phyloP scores from a whole-genome alignment of 2,329 filamentous ascomycete genomes.

The Alternaria ethzedia region DNA sequence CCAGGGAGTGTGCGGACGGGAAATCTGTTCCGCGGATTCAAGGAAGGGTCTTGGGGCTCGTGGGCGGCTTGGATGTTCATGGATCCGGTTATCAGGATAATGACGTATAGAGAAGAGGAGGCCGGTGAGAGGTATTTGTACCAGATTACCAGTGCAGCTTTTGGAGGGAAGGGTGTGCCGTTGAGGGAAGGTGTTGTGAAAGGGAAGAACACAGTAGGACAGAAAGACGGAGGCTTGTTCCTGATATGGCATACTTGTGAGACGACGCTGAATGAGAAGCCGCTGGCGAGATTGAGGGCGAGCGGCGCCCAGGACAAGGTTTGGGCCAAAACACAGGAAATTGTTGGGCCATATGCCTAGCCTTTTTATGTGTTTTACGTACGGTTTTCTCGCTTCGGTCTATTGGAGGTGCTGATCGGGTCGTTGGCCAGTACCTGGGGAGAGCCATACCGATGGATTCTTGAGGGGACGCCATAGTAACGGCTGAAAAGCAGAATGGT shows the following conservation, averaged over 20 bases:
- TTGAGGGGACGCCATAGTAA: not conserved
- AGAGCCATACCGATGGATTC: not conserved
- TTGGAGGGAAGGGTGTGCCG: constrained; percentile 4
- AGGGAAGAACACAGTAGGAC: not conserved
- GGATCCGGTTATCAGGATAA: not conserved
- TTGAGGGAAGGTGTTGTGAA: not conserved
- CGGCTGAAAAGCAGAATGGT: not conserved
- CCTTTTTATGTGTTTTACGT: not conserved
- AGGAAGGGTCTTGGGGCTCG: constrained; percentile 18
- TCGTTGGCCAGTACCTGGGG: not conserved
- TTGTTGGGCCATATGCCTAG: not conserved
- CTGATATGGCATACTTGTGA: not conserved
- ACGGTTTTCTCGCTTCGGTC: not conserved
- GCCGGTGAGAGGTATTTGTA: constrained; percentile 12
- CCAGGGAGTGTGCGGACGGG: constrained; percentile 49
- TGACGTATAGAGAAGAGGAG: constrained; percentile 8
- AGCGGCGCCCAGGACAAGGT: not conserved
- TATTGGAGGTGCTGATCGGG: not conserved
- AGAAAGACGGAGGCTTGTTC: not conserved
- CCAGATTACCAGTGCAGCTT: constrained; percentile 10
- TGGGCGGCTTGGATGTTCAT: constrained; percentile 10
- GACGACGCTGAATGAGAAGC: not conserved
- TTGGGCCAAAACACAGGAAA: not conserved
- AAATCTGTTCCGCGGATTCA: constrained; percentile 26
- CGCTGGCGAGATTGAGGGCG: not conserved